Evolutionary conservation across 2,329 filamentous ascomycete species (phyloP).

Genomic region (Pseudogymnoascus sp.): DNA sequence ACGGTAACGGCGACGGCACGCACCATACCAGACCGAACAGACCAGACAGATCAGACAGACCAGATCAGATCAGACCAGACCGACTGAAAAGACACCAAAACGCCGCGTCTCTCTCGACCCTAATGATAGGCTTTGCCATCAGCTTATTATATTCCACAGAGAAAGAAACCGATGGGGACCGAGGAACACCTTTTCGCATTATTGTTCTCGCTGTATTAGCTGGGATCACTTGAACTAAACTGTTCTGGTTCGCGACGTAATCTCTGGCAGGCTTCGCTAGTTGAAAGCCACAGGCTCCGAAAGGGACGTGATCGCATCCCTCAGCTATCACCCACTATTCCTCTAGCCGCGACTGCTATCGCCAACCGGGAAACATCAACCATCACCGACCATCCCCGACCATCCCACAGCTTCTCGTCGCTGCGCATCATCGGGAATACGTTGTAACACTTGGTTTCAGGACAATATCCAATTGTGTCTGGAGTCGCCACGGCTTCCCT

Average conservation of each 20-base stretch:
- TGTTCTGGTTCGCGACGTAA: constrained; percentile 8
- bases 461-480: constrained; percentile 9
- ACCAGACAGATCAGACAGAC: not conserved
- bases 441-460: constrained; percentile 4
- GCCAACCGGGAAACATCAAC: constrained; percentile 8
- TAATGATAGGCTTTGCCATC: constrained; percentile 8
- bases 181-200: not conserved
- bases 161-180: constrained; percentile 7
- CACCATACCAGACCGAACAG: not conserved
- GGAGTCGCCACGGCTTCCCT: not conserved
- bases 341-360: constrained; percentile 9
- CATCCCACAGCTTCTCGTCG: constrained; percentile 2
- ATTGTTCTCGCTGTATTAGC: constrained; percentile 8
- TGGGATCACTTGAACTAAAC: constrained; percentile 6
- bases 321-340: constrained; percentile 8
- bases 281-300: constrained; percentile 7
- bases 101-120: not conserved
- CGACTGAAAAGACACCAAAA: not conserved
- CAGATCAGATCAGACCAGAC: not conserved
- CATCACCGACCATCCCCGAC: constrained; percentile 1
- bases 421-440: constrained; percentile 3
- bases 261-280: constrained; percentile 7
- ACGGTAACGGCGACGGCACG: constrained; percentile 5
- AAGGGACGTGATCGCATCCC: constrained; percentile 8
- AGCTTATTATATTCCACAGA: constrained; percentile 2